Base-by-base conservation (phyloP, 345 rosid genomes). In the Hirschfeldia incana region DNA sequence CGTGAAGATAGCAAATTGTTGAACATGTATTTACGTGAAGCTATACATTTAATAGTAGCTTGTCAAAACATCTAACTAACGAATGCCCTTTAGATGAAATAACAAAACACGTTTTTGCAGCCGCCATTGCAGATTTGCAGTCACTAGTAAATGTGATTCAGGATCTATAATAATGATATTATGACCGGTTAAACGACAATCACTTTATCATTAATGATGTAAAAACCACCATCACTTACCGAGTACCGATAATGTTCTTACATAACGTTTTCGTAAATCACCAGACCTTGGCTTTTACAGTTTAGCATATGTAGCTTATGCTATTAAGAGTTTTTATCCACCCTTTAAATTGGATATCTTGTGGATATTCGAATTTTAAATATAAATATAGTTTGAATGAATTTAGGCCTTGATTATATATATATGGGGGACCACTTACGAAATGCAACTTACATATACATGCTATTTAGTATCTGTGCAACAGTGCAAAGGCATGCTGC, bases 401-500 rank as follows among this genome's bases (percentile, higher is more conserved):
- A 37, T 75, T 61, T 46, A 49, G 16, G 27, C 65, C 3, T 27
- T 75, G 15, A 6, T 33, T 34, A 65, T 65, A 65, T 8, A 16
- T 21, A 37, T 21, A 27, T 28, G 27, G 13, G 69, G 39, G 76
- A 63, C 60, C 76, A 60, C 69, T 7, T 68, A 60, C 15, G n/a
- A 67, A 37, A 27, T 16, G 59, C 55, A 59, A 51, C 37, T 69
- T 32, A 37, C 15, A 4, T 15, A 46, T 61, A n/a, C 27, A 70
- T 49, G 7, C 2, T n/a, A 49, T 49, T 13, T 74, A 11, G 6
- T 65, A 37, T 69, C 65, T 61, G 72, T 66, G 44, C 8, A 79
- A 49, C 70, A 49, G 72, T 59, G 33, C 8, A 73, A 49, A 66
- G 59, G 71, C 82, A 79, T 61, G 82, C 67, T 67, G 66, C 69